These are phyloP conservation scores for Austroboletus niveus DNA, from an alignment of 1,284 basidiomycete species.

Conservation along the genomic window DNA sequence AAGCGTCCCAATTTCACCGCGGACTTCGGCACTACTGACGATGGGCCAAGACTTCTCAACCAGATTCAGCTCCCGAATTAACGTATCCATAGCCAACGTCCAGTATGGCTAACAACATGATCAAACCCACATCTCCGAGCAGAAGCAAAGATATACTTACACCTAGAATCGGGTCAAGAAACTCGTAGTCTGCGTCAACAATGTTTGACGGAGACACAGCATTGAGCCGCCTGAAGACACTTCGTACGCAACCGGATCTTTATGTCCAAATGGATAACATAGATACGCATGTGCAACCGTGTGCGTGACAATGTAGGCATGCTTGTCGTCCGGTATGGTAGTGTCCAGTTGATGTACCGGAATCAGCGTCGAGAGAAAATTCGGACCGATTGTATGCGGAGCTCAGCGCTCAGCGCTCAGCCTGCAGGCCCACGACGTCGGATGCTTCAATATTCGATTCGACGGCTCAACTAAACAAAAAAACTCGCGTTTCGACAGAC, in stretches of 20 bases:
- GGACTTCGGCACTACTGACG: conserved; percentile 52
- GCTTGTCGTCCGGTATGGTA: conserved; percentile 56
- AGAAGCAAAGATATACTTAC: conserved; percentile 41
- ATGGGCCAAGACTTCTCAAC: conserved; percentile 60
- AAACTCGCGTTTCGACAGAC: no score
- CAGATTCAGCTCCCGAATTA: conserved; percentile 60
- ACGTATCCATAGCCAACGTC: conserved; percentile 62
- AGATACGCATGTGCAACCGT: conserved; percentile 64
- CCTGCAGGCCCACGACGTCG: no score
- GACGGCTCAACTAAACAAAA: no score
- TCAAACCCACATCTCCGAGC: conserved; percentile 7
- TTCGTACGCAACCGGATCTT: conserved; percentile 62
- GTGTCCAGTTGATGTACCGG: conserved; percentile 63
- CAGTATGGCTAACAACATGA: conserved; percentile 57
- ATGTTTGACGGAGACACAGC: conserved; percentile 59
- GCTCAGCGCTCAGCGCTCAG: no score
- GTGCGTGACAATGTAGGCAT: conserved; percentile 57
- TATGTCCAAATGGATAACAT: conserved; percentile 58
- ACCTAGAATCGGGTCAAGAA: conserved; percentile 71
- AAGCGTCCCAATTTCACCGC: conserved; percentile 58
- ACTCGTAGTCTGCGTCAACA: conserved; percentile 60
- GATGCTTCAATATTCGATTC: no score
- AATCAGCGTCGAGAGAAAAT: conserved; percentile 60
- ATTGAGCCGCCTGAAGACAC: conserved; percentile 57
- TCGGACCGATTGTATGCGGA: conserved; percentile 56